Percentiles rank a stretch among this genome's conserved stretches.
These are phyloP conservation scores for Penicillium soppii DNA, from an alignment of 495 filamentous ascomycete genomes.

Conservation along the genomic window DNA sequence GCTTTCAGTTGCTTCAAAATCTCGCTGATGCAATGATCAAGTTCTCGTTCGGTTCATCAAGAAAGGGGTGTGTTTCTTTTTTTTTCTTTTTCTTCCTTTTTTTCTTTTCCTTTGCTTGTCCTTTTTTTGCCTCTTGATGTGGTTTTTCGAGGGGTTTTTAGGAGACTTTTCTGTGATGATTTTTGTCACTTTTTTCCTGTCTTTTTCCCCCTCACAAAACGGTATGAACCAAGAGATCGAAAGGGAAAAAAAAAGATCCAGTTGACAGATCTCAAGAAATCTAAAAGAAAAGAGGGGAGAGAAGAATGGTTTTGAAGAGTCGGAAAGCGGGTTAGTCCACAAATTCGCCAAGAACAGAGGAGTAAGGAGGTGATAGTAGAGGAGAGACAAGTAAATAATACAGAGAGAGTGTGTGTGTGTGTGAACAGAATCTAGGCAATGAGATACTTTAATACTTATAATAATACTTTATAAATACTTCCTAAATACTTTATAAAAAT, in stretches of 20 bases:
- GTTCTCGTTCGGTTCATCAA: conserved; percentile 1
- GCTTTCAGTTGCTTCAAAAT: too few species aligned
- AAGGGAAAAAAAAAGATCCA: conserved; percentile 12
- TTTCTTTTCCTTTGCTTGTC: not conserved
- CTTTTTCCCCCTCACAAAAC: too few species aligned
- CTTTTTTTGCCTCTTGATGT: not conserved
- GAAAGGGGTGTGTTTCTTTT: not conserved
- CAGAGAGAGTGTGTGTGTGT: not conserved
- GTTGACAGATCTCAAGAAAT: conserved; percentile 9
- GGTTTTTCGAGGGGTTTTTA: not conserved
- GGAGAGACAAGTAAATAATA: not conserved
- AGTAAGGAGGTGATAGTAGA: conserved; percentile 19
- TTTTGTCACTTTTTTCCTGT: not conserved
- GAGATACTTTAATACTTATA: not conserved
- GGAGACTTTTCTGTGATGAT: not conserved
- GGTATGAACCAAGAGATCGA: not conserved
- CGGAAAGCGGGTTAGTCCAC: conserved; percentile 20
- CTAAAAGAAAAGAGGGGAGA: conserved; percentile 11
- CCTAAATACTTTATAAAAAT: too few species aligned
- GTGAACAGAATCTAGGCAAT: too few species aligned
- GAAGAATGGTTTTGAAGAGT: conserved; percentile 16
- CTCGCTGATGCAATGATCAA: too few species aligned
- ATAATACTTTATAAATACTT: too few species aligned
- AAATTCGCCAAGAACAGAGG: conserved; percentile 23
- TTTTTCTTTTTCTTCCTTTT: not conserved